Conservation (phyloP, 345 rosid species). For the Salix udensis region DNA sequence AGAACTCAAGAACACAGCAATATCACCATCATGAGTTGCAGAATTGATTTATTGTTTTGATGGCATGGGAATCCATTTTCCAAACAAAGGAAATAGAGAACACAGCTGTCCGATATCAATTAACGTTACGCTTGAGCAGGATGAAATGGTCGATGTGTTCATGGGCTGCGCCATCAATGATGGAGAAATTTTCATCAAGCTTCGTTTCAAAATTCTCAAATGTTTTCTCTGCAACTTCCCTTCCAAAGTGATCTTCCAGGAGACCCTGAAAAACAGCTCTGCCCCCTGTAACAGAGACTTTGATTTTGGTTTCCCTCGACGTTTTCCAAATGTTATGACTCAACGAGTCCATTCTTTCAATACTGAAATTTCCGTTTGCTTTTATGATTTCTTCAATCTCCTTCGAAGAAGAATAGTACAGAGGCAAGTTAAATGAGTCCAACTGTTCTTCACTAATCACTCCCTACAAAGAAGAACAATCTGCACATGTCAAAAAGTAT, state of each 20-base stretch:
- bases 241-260: slow-evolving; percentile 18
- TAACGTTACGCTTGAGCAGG: neutral
- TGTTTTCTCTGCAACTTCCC: neutral
- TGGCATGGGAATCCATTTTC: no score
- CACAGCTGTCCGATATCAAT: neutral
- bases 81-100: no score
- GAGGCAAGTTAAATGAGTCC: slow-evolving; percentile 2
- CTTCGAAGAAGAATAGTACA: neutral
- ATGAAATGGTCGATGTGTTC: neutral
- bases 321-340: neutral
- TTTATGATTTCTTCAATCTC: neutral
- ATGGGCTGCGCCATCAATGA: neutral
- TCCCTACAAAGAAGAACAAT: neutral
- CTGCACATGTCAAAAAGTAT: no score
- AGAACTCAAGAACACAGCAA: no score
- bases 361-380: neutral
- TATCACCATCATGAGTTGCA: no score
- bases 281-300: neutral
- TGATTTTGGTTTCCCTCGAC: neutral
- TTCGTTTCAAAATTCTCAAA: neutral
- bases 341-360: slow-evolving; percentile 6
- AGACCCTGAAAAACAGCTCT: slow-evolving; percentile 16
- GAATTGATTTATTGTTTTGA: no score
- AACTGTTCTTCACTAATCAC: slow-evolving; percentile 1
- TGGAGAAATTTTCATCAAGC: neutral